Evolutionary conservation across 768 basidiomycete genomes (phyloP), one percentile per base, ranked within the genome.

Genomic region (Kwoniella newhampshirensis): DNA sequence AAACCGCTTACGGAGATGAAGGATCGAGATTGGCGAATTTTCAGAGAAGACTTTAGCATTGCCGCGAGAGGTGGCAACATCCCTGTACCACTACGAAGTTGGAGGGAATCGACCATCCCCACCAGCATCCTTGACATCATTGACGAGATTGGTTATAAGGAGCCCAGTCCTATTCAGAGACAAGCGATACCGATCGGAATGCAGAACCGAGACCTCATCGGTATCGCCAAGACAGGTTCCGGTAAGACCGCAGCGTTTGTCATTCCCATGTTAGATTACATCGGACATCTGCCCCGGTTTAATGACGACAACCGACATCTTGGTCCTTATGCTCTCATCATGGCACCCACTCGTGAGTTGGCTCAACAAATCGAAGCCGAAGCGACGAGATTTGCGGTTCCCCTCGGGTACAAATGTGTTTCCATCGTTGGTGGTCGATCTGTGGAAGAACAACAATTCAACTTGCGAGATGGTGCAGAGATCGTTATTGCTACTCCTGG

Each of bases 161-260:
- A 98, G 59, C 96, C 96, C 0, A 90, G 88, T 32, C 86, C 96
- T 5, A 99, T 99, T 74, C 96, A 99, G 77, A 83, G 96, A 35
- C 96, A 98, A 75, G 96, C 96, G 7, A 99, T 99, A 60, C 96
- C 96, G n/a, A 97, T 99, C 57, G 96, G 96, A 43, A 77, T 98
- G 62, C 90, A 93, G 73, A 92, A 93, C 70, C 84, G 96, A 48
- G 96, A 99, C 76, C 86, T 98, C 63, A 97, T 99, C 72, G 96
- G 96, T 65, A 93, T 99, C 59, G 96, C 96, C 56, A 94, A 99
- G 78, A 99, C 96, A 93, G 91, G 93, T 81, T 97, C 94, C 70
- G 94, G 94, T 75, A 98, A 98, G 81, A 98, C 94, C 23, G 94
- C 94, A 32, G 91, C 93, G 2, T 98, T 98, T 75, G 93, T 97